phyloP scores from a whole-genome alignment of 192 early-diverging fungal genomes.

The Backusella psychrophila region DNA sequence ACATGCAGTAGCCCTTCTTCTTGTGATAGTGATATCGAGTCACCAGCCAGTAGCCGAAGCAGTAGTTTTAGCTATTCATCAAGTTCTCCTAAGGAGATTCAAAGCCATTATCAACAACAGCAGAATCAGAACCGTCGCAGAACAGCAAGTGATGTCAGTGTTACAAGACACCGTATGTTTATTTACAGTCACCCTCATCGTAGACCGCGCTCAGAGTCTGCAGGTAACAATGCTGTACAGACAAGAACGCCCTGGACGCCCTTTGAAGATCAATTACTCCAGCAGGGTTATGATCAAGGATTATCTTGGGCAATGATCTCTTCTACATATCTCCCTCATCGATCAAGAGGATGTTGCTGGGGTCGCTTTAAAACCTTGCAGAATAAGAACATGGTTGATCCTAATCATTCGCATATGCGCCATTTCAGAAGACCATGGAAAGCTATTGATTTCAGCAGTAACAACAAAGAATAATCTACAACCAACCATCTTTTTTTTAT shows the following conservation, averaged over 20 bases:
- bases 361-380: slow-evolving; percentile 28
- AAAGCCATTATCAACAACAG: background rate
- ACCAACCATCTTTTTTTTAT: too few species aligned
- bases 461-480: background rate
- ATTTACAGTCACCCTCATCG: slow-evolving; percentile 14
- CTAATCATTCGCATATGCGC: slow-evolving; percentile 13
- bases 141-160: slow-evolving; percentile 7
- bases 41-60: background rate
- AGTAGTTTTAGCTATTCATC: background rate
- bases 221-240: slow-evolving; percentile 3
- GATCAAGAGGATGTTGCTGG: slow-evolving; percentile 31
- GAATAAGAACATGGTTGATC: slow-evolving; percentile 16
- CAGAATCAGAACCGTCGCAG: background rate
- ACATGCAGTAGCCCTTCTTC: background rate
- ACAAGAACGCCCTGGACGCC: slow-evolving; percentile 27
- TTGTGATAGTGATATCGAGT: background rate
- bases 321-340: slow-evolving; percentile 26
- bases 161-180: slow-evolving; percentile 13
- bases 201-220: background rate
- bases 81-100: background rate
- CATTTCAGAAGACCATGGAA: slow-evolving; percentile 19
- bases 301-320: slow-evolving; percentile 33
- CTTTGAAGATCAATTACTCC: slow-evolving; percentile 25
- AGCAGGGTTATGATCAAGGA: slow-evolving; percentile 29
- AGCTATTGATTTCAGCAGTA: slow-evolving; percentile 4